Percentiles rank a stretch among this genome's conserved stretches.
Evolutionary conservation across 140 eudicot species (phyloP).

Genomic region (Erigeron philadelphicus): DNA sequence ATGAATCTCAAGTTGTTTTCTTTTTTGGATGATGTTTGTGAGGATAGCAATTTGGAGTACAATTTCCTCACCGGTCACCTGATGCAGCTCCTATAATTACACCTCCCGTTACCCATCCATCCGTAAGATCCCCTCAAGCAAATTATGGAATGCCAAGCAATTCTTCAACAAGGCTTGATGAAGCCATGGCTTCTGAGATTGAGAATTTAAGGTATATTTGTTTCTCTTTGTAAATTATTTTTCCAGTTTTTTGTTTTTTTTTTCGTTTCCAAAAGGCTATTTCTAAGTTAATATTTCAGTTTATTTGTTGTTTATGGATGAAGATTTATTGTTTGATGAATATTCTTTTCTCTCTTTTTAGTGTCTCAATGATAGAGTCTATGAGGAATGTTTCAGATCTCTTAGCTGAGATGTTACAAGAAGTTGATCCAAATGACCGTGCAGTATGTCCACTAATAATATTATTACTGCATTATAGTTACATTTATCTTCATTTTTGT

Average conservation of each 20-base stretch:
- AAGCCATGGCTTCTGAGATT: slow-evolving; percentile 83
- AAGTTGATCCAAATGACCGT: slow-evolving; percentile 71
- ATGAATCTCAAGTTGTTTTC: neutral
- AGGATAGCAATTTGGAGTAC: slow-evolving; percentile 71
- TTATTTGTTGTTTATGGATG: neutral
- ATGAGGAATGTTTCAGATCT: slow-evolving; percentile 75
- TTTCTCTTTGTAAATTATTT: neutral
- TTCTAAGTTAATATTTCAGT: no score
- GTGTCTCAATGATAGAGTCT: slow-evolving; percentile 59
- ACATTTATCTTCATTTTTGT: neutral
- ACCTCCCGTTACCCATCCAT: slow-evolving; percentile 65
- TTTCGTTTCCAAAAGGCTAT: no score
- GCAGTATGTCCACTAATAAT: slow-evolving; percentile 34
- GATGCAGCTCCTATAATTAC: slow-evolving; percentile 77
- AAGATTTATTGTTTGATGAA: slow-evolving; percentile 1
- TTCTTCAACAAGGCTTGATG: slow-evolving; percentile 81
- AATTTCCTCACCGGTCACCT: slow-evolving; percentile 65
- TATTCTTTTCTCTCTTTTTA: slow-evolving; percentile 17
- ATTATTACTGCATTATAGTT: no score
- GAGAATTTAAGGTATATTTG: slow-evolving; percentile 56
- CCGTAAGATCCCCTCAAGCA: slow-evolving; percentile 50
- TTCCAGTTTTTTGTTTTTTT: neutral
- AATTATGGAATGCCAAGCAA: slow-evolving; percentile 51
- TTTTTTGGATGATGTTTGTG: slow-evolving; percentile 6
- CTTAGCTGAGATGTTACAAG: slow-evolving; percentile 82